Base-by-base conservation (phyloP, 177 flowering plant species). In the Tripterygium wilfordii region DNA sequence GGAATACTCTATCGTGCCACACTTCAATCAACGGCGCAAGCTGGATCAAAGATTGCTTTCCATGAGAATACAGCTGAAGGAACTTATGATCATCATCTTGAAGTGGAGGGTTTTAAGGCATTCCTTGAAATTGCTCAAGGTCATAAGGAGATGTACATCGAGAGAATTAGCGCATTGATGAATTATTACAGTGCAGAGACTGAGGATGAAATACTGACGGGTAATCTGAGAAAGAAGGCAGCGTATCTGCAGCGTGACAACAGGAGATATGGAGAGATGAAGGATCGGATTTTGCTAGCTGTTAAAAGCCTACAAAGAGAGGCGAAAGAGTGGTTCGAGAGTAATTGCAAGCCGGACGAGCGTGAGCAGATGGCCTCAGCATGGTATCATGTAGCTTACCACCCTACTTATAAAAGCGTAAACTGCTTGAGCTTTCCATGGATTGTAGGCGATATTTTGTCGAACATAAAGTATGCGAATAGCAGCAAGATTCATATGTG, bases 371-470 rank as follows among this genome's bases (percentile, higher is more conserved):
- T 85, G 82, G 98, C 96, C 10, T 80, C 95, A 0, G 96, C 98
- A 0, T 87, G 96, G 96, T 90, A 90, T 46, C 80, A 81, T 59
- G 89, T 88, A 5, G 69, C 96, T 3, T 88, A 88, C 53, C 91
- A 85, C 46, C 84, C 83, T 3, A 54, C 37, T n/a, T 67, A 68
- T 28, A 66, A 62, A 32, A 51, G 57, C 16, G 25, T 25, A 18
- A 72, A 51, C 27, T 88, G 62, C 65, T 45, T 85, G 64, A 79
- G 95, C 69, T 85, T 91, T 60, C 98, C 92, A 2, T 91, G 98
- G 98, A 68, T 71, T 31, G 63, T 83, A 0, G 83, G 85, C 17
- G 83, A 90, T 39, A 37, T 65, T 46, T 60, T 88, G 64, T 72
- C 85, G 13, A 51, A 51, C 44, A 72, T 90, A 13, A 81, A 85